These are phyloP conservation scores for Suhomyces chickasaworum DNA, from an alignment of 1,139 yeast species.

Conservation along the genomic window DNA sequence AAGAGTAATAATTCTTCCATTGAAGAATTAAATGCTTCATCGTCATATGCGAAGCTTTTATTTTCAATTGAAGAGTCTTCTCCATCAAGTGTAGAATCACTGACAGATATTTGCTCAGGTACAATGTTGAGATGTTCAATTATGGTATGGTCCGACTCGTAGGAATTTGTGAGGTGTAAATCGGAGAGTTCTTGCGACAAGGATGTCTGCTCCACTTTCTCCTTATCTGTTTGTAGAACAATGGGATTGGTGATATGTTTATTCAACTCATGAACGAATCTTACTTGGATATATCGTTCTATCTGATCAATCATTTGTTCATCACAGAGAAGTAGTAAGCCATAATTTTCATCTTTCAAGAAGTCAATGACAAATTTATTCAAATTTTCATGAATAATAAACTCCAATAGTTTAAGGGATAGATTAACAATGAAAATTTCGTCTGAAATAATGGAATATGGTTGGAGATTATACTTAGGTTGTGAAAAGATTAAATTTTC, in stretches of 20 bases:
- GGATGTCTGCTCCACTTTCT: not conserved
- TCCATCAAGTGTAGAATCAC: slow-evolving; percentile 13
- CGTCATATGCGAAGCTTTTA: slow-evolving; percentile 19
- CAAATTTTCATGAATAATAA: slow-evolving; percentile 17
- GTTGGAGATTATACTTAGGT: slow-evolving; percentile 8
- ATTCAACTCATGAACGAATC: slow-evolving; percentile 18
- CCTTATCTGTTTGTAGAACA: not conserved
- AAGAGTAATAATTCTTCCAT: slow-evolving; percentile 26
- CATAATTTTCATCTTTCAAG: slow-evolving; percentile 36
- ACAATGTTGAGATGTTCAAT: slow-evolving; percentile 7
- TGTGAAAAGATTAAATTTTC: slow-evolving; percentile 13
- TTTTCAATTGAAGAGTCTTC: slow-evolving; percentile 12
- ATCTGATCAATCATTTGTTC: slow-evolving; percentile 31
- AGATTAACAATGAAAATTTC: slow-evolving; percentile 42
- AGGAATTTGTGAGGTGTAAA: not conserved
- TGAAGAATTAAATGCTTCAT: slow-evolving; percentile 25
- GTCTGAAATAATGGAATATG: slow-evolving; percentile 11
- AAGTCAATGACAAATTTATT: slow-evolving; percentile 28
- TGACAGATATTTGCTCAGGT: slow-evolving; percentile 7
- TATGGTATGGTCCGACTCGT: slow-evolving; percentile 4
- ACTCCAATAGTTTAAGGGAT: slow-evolving; percentile 24
- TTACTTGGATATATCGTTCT: slow-evolving; percentile 29
- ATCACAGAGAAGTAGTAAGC: slow-evolving; percentile 34
- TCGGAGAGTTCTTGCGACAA: not conserved
- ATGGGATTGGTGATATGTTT: slow-evolving; percentile 9